A percentile compares a stretch with the other conserved stretches of the same genome.
Evolutionary conservation across 179 eudicot genomes (phyloP).

Genomic region (Dionaea muscipula): DNA sequence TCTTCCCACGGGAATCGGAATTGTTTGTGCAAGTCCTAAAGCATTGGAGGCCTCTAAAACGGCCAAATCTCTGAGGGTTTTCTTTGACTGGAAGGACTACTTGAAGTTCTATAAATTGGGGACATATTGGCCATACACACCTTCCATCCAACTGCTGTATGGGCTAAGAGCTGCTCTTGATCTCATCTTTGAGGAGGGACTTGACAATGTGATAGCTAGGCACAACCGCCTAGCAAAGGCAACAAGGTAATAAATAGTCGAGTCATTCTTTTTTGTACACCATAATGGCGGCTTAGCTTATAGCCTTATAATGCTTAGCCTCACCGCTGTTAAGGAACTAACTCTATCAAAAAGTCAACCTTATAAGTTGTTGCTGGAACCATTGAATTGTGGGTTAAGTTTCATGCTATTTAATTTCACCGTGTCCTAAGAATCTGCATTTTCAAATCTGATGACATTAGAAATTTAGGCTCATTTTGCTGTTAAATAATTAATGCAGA

Average conservation of each 20-base stretch:
- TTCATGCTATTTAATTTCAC: too few species aligned
- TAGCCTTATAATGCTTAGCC: too few species aligned
- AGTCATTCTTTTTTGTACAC: too few species aligned
- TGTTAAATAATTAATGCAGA: slow-evolving; percentile 26
- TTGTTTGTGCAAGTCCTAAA: slow-evolving; percentile 87
- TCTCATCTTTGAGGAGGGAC: slow-evolving; percentile 89
- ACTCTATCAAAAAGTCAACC: too few species aligned
- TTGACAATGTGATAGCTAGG: slow-evolving; percentile 88
- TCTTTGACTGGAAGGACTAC: slow-evolving; percentile 98
- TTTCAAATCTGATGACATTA: too few species aligned
- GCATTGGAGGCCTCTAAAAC: slow-evolving; percentile 81
- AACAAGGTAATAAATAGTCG: slow-evolving; percentile 42
- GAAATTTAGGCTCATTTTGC: not conserved
- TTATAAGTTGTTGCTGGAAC: too few species aligned
- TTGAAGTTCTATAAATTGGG: slow-evolving; percentile 87
- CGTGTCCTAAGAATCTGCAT: too few species aligned
- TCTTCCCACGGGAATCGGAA: slow-evolving; percentile 89
- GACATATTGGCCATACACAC: slow-evolving; percentile 96
- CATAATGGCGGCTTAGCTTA: too few species aligned
- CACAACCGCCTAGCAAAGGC: slow-evolving; percentile 80
- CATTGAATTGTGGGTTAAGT: too few species aligned
- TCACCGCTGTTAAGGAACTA: too few species aligned
- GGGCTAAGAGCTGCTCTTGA: slow-evolving; percentile 88
- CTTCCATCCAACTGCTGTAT: slow-evolving; percentile 88
- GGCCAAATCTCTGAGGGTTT: slow-evolving; percentile 78